Percentiles rank a stretch among this genome's conserved stretches.
These are phyloP conservation scores for Lichtheimia hyalospora DNA, from an alignment of 371 early-diverging fungal species.

Conservation along the genomic window DNA sequence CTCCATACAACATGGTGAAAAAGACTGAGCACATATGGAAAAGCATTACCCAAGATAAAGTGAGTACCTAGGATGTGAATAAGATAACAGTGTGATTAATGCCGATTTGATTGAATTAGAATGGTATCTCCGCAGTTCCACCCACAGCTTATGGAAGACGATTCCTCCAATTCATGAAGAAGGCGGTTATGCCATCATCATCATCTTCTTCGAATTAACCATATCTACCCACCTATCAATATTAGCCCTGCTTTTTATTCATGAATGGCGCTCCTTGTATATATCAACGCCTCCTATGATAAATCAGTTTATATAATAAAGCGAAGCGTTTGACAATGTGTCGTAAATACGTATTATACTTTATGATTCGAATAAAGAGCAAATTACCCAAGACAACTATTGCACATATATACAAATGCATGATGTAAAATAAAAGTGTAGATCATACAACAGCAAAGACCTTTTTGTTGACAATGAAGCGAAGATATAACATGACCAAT, in stretches of 20 bases:
- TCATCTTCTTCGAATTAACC: too few species aligned
- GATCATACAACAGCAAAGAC: slow-evolving; percentile 1
- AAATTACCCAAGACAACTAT: too few species aligned
- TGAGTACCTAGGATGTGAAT: slow-evolving; percentile 14
- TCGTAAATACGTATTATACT: too few species aligned
- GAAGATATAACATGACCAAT: slow-evolving; percentile 16
- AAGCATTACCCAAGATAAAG: slow-evolving; percentile 75
- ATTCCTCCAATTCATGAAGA: slow-evolving; percentile 56
- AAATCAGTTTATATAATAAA: too few species aligned
- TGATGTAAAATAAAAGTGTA: too few species aligned
- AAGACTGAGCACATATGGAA: slow-evolving; percentile 90
- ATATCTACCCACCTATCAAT: too few species aligned
- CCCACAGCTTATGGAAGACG: slow-evolving; percentile 84
- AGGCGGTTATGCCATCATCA: slow-evolving; percentile 17
- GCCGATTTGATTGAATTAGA: slow-evolving; percentile 23
- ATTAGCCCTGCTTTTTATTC: too few species aligned
- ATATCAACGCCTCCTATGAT: too few species aligned
- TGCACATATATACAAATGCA: too few species aligned
- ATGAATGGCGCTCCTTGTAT: too few species aligned
- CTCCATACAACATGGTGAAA: slow-evolving; percentile 89
- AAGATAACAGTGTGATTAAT: background rate
- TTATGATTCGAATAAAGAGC: too few species aligned
- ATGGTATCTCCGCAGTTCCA: slow-evolving; percentile 86
- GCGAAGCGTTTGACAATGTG: too few species aligned
- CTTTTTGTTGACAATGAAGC: slow-evolving; percentile 6